These are phyloP conservation scores for Lichtheimia ornata DNA, from an alignment of 371 early-diverging fungal species.

Conservation along the genomic window DNA sequence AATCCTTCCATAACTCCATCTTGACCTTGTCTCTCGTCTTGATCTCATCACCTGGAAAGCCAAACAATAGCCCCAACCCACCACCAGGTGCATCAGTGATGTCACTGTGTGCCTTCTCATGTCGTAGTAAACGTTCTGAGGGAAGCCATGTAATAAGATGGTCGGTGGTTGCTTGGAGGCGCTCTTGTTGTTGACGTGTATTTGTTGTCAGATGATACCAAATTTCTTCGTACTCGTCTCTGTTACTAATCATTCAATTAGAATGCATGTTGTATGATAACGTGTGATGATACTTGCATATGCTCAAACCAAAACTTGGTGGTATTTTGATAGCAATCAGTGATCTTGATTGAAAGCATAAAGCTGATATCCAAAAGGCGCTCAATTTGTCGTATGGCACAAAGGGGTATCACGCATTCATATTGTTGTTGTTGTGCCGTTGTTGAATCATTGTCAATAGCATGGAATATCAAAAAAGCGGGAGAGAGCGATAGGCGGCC, in stretches of 20 bases:
- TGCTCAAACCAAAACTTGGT: constrained; percentile 2
- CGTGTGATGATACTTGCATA: neutral
- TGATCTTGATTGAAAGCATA: constrained; percentile 1
- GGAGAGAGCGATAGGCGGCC: neutral
- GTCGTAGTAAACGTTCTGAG: too few species aligned
- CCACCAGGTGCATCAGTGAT: neutral
- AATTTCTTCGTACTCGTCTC: neutral
- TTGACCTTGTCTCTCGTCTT: neutral
- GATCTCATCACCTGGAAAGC: constrained; percentile 1
- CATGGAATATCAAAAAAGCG: neutral
- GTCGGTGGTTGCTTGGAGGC: too few species aligned
- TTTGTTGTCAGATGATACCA: constrained; percentile 4
- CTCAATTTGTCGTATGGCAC: neutral
- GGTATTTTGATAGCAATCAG: neutral
- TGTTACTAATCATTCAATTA: neutral
- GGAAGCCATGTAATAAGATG: too few species aligned
- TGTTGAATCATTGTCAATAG: neutral
- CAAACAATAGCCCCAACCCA: neutral
- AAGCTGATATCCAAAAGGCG: neutral
- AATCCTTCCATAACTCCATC: neutral
- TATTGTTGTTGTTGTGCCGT: neutral
- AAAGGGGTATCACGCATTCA: neutral
- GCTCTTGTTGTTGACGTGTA: neutral
- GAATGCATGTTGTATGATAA: neutral
- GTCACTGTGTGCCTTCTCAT: neutral